Conservation (phyloP, 78 protist genomes). For the Monosiga brevicollis region DNA sequence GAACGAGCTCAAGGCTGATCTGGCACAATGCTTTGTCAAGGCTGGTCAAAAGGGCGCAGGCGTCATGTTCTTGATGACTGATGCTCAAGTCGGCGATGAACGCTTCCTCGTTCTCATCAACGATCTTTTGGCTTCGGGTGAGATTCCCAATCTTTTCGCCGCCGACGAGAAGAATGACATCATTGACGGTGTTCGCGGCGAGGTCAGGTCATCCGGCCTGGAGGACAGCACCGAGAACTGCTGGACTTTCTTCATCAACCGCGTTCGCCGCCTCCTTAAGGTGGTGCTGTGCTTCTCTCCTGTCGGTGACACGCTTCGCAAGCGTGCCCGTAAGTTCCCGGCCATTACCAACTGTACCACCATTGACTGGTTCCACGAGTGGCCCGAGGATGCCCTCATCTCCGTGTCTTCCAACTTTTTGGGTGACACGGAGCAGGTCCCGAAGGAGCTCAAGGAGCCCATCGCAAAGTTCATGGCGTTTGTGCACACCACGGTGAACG, state of each 20-base stretch:
- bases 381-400: constrained; percentile 75
- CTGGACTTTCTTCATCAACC: constrained; percentile 49
- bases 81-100: constrained; percentile 59
- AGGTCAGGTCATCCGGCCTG: constrained; percentile 47
- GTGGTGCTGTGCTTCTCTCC: constrained; percentile 66
- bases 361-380: constrained; percentile 77
- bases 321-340: constrained; percentile 67
- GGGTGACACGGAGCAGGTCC: constrained; percentile 13
- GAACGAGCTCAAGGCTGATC: constrained; percentile 34
- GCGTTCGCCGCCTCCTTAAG: constrained; percentile 48
- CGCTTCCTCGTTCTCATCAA: constrained; percentile 56
- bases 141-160: constrained; percentile 57
- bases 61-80: constrained; percentile 52
- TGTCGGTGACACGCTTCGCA: constrained; percentile 49
- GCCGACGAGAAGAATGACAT: constrained; percentile 52
- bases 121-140: constrained; percentile 65
- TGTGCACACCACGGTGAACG: constrained; percentile 48
- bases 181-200: constrained; percentile 24
- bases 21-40: constrained; percentile 31
- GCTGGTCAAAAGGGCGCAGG: constrained; percentile 33
- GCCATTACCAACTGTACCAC: constrained; percentile 43
- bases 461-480: constrained; percentile 60
- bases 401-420: constrained; percentile 59
- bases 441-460: constrained; percentile 16
- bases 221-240: constrained; percentile 45